Evolutionary conservation across 164 flowering plant species (phyloP).

Genomic region (Cinnamomum chago): DNA sequence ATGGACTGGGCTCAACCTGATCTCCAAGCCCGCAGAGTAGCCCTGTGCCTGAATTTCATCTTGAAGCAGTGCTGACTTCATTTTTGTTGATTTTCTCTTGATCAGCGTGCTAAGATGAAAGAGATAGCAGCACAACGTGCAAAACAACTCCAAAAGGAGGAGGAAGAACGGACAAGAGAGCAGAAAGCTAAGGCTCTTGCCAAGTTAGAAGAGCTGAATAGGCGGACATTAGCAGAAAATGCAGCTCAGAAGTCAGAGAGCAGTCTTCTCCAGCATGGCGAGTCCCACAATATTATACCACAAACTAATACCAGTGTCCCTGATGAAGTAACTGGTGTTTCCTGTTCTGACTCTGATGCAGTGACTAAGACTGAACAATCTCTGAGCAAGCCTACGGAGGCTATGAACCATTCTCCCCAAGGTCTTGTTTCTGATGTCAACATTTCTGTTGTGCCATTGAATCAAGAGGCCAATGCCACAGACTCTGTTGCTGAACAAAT

Average conservation of each 20-base stretch:
- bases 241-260: constrained; percentile 32
- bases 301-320: constrained; percentile 9
- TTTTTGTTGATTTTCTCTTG: constrained; percentile 1
- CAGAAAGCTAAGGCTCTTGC: constrained; percentile 95
- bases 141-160: constrained; percentile 79
- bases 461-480: constrained; percentile 17
- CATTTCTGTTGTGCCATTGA: constrained; percentile 14
- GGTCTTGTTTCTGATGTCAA: constrained; percentile 19
- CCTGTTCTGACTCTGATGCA: constrained; percentile 15
- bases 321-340: constrained; percentile 10
- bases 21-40: background rate
- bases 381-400: constrained; percentile 17
- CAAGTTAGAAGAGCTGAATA: constrained; percentile 86
- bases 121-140: constrained; percentile 80
- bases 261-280: constrained; percentile 26
- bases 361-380: constrained; percentile 17
- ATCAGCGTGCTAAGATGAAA: constrained; percentile 78
- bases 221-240: constrained; percentile 49
- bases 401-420: constrained; percentile 14
- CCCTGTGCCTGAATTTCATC: background rate
- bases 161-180: constrained; percentile 78
- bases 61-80: background rate
- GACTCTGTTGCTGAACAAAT: constrained; percentile 14
- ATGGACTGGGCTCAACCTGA: background rate
- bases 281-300: constrained; percentile 9